Evolutionary conservation across 805 yeast genomes (phyloP), one percentile per base, ranked within the genome.

Genomic region (Teunomyces atbi): DNA sequence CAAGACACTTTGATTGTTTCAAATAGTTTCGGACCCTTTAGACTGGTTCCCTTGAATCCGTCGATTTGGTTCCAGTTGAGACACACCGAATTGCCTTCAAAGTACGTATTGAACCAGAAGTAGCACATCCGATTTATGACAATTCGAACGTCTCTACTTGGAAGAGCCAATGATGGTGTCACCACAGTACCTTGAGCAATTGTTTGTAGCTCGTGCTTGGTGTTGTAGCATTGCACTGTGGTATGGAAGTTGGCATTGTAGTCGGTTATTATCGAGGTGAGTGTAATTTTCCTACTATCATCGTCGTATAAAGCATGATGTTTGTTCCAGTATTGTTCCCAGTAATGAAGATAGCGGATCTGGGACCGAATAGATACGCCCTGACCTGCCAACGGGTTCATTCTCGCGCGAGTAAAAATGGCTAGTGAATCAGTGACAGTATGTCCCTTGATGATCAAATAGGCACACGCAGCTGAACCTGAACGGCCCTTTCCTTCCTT

Each of bases 401-500:
- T 81, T 47, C 97, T 69, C 43, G 74, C 69, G 6, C 56, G 46
- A 2, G 85, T 79, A 59, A 85, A 90, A 6, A 71, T 47, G 0
- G 61, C 62, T 35, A 78, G 69, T 1, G 90, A 87, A 15, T 69
- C 73, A 1, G 66, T 62, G 11, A 75, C 67, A 0, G 72, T 10
- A 4, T 37, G 27, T 3, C n/a, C 32, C 15, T 42, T 27, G 5
- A 49, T 47, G 8, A 33, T 32, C 50, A 91, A 62, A 57, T 81
- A 86, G 0, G 90, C 88, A 49, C 87, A 80, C 5, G 79, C 78
- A 1, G 89, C 65, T 1, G 90, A 76, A 0, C 98, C 97, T 0
- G 96, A 84, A 21, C 98, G 70, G 0, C 98, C 98, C 64, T 89
- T 90, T 0, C 98, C 98, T 52, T 88, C 87, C 57, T 86, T 83